Percentiles rank a stretch among this genome's conserved stretches.
These are phyloP conservation scores for Raffaelea albimanens DNA, from an alignment of 2,329 filamentous ascomycete genomes.

Conservation along the genomic window DNA sequence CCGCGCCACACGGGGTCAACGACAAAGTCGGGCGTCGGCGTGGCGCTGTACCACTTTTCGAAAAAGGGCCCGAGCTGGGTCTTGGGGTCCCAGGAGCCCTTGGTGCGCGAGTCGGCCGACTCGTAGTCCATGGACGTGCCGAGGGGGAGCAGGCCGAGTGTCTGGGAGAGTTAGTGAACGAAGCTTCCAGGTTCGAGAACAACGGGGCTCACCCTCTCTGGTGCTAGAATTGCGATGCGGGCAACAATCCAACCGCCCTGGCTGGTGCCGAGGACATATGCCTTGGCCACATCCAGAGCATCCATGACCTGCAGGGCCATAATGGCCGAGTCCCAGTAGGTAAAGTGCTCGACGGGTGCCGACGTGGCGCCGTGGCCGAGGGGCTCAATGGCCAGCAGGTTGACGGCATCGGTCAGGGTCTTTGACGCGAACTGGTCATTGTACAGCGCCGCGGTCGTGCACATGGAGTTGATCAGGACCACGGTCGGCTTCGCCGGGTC, in stretches of 20 bases:
- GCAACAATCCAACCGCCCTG: constrained; percentile 44
- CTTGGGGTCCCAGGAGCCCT: constrained; percentile 39
- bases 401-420: constrained; percentile 28
- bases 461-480: constrained; percentile 39
- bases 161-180: constrained; percentile 19
- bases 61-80: constrained; percentile 30
- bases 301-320: constrained; percentile 49
- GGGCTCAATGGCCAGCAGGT: constrained; percentile 39
- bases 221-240: constrained; percentile 41
- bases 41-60: constrained; percentile 28
- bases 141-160: constrained; percentile 33
- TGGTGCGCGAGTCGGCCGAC: constrained; percentile 29
- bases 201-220: constrained; percentile 34
- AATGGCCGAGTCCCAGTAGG: constrained; percentile 44
- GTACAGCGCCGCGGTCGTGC: constrained; percentile 34
- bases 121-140: constrained; percentile 42
- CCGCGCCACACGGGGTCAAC: constrained; percentile 36
- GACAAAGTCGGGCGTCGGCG: constrained; percentile 35
- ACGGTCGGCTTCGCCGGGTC: constrained; percentile 39
- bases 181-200: too few relatives aligned
- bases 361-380: constrained; percentile 38
- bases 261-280: constrained; percentile 40
- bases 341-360: constrained; percentile 36
- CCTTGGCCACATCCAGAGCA: constrained; percentile 34
- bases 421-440: constrained; percentile 29